Percentiles rank a stretch among this genome's conserved stretches.
Conservation (phyloP, 2,329 filamentous ascomycete genomes). For the Ophiostoma angusticollis region DNA sequence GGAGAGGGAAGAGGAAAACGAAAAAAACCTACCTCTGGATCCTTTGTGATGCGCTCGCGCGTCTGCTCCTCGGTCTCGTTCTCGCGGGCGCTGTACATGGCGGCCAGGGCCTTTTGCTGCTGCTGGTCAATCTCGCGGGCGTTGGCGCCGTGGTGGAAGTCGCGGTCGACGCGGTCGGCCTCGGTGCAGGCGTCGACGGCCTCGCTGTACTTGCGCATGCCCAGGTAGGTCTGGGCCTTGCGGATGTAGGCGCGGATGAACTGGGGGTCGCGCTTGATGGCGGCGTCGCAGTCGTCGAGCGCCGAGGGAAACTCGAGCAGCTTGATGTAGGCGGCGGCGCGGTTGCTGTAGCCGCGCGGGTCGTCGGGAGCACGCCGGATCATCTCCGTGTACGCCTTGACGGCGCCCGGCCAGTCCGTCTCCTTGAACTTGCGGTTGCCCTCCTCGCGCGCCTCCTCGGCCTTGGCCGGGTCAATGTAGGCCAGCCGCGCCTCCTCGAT, state of each 20-base stretch:
- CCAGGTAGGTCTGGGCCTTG: constrained; percentile 89
- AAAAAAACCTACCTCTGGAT: constrained; percentile 61
- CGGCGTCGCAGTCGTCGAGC: constrained; percentile 80
- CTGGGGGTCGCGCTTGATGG: constrained; percentile 78
- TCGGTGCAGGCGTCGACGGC: constrained; percentile 81
- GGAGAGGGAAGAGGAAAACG: not conserved
- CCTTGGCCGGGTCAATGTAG: constrained; percentile 83
- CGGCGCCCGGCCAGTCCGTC: constrained; percentile 85
- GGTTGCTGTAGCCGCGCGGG: constrained; percentile 91
- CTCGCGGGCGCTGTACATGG: constrained; percentile 82
- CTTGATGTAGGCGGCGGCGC: constrained; percentile 92
- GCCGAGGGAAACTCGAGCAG: constrained; percentile 90
- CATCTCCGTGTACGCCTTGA: constrained; percentile 93
- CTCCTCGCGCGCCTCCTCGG: constrained; percentile 86
- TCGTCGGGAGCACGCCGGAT: constrained; percentile 89
- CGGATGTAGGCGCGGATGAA: constrained; percentile 95
- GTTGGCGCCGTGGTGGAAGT: constrained; percentile 59
- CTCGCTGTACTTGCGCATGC: constrained; percentile 97
- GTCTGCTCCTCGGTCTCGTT: constrained; percentile 96
- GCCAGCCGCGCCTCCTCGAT: constrained; percentile 60
- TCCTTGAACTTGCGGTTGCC: constrained; percentile 98
- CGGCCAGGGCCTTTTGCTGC: constrained; percentile 79
- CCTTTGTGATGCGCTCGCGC: constrained; percentile 74
- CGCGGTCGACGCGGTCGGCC: constrained; percentile 63
- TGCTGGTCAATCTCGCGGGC: constrained; percentile 85